Percentiles rank a stretch among this genome's conserved stretches.
phyloP scores from a whole-genome alignment of 139 green algal species.

The Cymbomonas tetramitiformis region DNA sequence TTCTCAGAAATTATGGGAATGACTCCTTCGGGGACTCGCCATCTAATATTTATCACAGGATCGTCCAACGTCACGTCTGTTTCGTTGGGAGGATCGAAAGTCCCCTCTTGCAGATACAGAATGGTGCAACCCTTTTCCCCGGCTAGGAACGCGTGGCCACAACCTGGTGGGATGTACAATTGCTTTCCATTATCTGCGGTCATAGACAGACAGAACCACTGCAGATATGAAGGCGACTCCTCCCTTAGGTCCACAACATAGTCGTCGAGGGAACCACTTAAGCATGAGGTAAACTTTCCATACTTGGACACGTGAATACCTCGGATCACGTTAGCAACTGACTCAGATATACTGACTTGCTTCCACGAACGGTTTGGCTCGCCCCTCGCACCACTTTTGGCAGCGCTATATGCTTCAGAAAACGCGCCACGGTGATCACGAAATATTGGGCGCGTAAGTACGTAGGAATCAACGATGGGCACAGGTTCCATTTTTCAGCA shows the following conservation, averaged over 20 bases:
- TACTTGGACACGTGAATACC: no score
- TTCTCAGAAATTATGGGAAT: background rate
- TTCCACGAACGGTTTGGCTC: no score
- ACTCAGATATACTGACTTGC: no score
- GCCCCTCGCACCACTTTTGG: no score
- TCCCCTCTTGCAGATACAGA: slow-evolving; percentile 1
- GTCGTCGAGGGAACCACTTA: background rate
- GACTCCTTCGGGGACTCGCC: background rate
- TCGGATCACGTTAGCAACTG: no score
- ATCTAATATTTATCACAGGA: background rate
- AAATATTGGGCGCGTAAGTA: no score
- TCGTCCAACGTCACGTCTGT: background rate
- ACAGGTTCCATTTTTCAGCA: no score
- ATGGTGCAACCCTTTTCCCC: background rate
- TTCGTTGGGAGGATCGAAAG: background rate
- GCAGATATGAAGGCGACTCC: background rate
- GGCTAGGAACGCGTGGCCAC: background rate
- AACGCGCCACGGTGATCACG: no score
- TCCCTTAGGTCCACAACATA: background rate
- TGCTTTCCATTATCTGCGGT: background rate
- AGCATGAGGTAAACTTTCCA: no score
- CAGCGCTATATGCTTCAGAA: no score
- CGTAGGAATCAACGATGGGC: no score
- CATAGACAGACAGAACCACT: background rate
- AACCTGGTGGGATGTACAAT: background rate